Evolutionary conservation across 2,329 filamentous ascomycete species (phyloP).

Genomic region (Ophiostoma quercus): DNA sequence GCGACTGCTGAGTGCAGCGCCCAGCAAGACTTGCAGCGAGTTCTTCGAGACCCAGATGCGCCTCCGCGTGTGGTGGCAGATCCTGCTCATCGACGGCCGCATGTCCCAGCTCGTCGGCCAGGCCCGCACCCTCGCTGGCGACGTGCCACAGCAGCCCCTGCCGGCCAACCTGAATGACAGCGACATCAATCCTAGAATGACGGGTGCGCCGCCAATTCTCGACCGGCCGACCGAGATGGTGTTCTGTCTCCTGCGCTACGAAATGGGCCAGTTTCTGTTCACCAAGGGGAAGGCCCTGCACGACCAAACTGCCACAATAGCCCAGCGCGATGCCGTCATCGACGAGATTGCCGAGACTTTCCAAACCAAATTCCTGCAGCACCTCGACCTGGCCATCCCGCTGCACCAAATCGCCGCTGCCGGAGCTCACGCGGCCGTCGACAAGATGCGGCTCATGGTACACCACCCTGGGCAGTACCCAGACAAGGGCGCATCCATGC

Average conservation of each 20-base stretch:
- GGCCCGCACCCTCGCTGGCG: not conserved
- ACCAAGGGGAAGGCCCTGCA: conserved; percentile 29
- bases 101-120: conserved; percentile 23
- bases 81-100: conserved; percentile 51
- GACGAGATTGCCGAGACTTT: not conserved
- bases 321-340: conserved; percentile 16
- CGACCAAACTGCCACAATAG: conserved; percentile 34
- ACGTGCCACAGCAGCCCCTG: conserved; percentile 35
- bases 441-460: conserved; percentile 30
- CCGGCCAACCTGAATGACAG: conserved; percentile 41
- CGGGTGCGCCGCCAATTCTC: conserved; percentile 37
- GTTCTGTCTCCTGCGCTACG: conserved; percentile 41
- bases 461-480: conserved; percentile 29
- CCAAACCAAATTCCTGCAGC: not conserved
- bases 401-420: conserved; percentile 31
- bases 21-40: conserved; percentile 43
- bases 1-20: conserved; percentile 22
- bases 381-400: conserved; percentile 31
- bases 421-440: conserved; percentile 26
- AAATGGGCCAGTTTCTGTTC: conserved; percentile 39
- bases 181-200: conserved; percentile 43
- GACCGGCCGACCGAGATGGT: conserved; percentile 49
- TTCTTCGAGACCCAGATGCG: conserved; percentile 56
- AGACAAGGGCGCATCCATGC: conserved; percentile 14
- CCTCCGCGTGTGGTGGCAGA: conserved; percentile 54